Evolutionary conservation across 2,329 filamentous ascomycete species (phyloP).

Genomic region (Ophiosphaerella narmari): DNA sequence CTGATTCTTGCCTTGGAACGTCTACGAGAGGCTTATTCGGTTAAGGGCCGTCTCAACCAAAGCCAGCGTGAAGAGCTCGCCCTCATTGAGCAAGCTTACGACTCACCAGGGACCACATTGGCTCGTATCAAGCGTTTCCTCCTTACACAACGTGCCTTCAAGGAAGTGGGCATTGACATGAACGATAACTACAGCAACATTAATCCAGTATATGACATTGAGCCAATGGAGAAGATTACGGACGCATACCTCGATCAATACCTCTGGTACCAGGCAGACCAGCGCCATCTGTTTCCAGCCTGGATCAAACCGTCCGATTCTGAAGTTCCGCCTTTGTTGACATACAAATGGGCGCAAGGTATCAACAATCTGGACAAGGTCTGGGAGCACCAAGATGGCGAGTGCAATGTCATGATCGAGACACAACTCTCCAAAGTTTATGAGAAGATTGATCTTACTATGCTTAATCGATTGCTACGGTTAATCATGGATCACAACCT

Average conservation of each 20-base stretch:
- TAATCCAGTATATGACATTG: slow-evolving; percentile 98
- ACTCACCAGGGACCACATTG: slow-evolving; percentile 93
- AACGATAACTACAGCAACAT: slow-evolving; percentile 99
- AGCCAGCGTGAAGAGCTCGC: slow-evolving; percentile 96
- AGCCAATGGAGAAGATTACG: slow-evolving; percentile 99
- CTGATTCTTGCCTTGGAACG: slow-evolving; percentile 93
- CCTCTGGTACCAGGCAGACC: slow-evolving; percentile 98
- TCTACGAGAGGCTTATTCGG: slow-evolving; percentile 92
- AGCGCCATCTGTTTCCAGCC: slow-evolving; percentile 92
- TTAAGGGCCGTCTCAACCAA: slow-evolving; percentile 95
- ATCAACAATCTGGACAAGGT: slow-evolving; percentile 98
- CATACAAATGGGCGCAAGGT: slow-evolving; percentile 99
- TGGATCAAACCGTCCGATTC: slow-evolving; percentile 99
- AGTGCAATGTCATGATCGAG: slow-evolving; percentile 98
- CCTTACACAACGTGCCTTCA: slow-evolving; percentile 95
- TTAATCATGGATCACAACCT: slow-evolving; percentile 99
- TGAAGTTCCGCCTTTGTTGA: slow-evolving; percentile 89
- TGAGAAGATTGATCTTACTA: slow-evolving; percentile 96
- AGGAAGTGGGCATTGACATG: slow-evolving; percentile 99
- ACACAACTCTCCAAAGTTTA: slow-evolving; percentile 99
- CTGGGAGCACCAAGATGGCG: slow-evolving; percentile 90
- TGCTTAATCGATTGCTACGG: slow-evolving; percentile 88
- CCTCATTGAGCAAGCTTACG: slow-evolving; percentile 96
- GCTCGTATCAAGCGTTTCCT: slow-evolving; percentile 97
- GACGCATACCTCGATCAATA: slow-evolving; percentile 99